Evolutionary conservation across 2,329 filamentous ascomycete genomes (phyloP), one percentile per base, ranked within the genome.

Genomic region (Dothistroma pini): DNA sequence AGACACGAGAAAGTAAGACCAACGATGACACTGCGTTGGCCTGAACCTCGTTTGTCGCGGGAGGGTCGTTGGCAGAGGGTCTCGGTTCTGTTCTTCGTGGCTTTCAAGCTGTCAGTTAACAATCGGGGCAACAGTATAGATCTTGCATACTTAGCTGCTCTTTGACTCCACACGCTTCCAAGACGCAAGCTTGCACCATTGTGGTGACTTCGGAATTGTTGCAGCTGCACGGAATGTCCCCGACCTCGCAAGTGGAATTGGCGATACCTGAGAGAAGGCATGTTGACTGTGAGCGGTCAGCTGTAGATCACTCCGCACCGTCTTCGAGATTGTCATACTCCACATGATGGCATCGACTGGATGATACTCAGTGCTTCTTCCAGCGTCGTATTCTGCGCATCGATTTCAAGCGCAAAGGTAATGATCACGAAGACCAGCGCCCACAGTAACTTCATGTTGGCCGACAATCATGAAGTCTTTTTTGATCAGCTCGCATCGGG

Each of bases 361-460:
- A 53, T 53, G 14, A 53, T 11, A 35, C 25, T 35, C 22, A 53
- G 31, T 11, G 51, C 31, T 21, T 53, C 51, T 8, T 31, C 31
- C 16, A 53, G n/a, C n/a, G 25, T 53, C 21, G 51, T 53, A 16
- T 53, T 35, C 31, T 53, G 51, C 7, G 29, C 51, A 16, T 32
- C 31, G 11, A 16, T 16, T 4, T 2, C 31, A 11, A 35, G 16
- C 1, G 31, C 11, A 16, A 53, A 19, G 11, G 51, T n/a, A 53
- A 35, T 35, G 31, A 35, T 21, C 22, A 29, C 31, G 31, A 53
- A 29, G 22, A 56, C 31, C 41, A 62, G 25, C 35, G 29, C 52
- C 57, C 61, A 65, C 19, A 41, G 21, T 31, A 60, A n/a, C 32
- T 56, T 59, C 65, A 67, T 67, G 31, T 32, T 56, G 57, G 52